Evolutionary conservation across 208 protist species (phyloP).

Genomic region (Leishmania guyanensis): DNA sequence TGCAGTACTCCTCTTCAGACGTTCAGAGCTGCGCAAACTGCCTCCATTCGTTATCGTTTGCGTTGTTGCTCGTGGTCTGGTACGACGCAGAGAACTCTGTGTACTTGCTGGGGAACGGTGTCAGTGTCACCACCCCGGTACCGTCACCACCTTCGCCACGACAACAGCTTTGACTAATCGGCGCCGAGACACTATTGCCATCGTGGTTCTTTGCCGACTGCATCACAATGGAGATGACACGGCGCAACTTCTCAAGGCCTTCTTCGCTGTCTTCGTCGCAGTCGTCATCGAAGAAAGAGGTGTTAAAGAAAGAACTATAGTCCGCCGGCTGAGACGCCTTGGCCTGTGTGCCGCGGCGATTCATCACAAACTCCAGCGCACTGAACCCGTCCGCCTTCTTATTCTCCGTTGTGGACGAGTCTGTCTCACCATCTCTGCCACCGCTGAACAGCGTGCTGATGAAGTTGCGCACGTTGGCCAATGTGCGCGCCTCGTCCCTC

Average conservation of each 20-base stretch:
- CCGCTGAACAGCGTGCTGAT: constrained; percentile 37
- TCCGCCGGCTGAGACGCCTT: constrained; percentile 29
- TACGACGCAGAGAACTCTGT: constrained; percentile 33
- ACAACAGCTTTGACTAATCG: constrained; percentile 15
- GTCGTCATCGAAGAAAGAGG: constrained; percentile 43
- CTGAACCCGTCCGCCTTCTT: constrained; percentile 32
- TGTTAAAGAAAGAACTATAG: constrained; percentile 41
- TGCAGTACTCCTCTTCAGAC: neutral
- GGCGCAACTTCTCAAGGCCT: constrained; percentile 36
- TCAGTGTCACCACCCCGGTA: neutral
- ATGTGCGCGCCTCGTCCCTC: constrained; percentile 23
- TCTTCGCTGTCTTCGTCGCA: constrained; percentile 45
- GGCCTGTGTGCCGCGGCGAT: constrained; percentile 13
- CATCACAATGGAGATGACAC: constrained; percentile 45
- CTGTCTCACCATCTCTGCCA: neutral
- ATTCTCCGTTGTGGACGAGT: constrained; percentile 13
- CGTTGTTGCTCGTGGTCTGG: constrained; percentile 15
- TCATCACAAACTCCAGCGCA: constrained; percentile 38
- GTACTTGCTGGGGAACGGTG: constrained; percentile 18
- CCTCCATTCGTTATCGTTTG: constrained; percentile 21
- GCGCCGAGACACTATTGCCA: constrained; percentile 15
- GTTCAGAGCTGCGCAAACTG: constrained; percentile 27
- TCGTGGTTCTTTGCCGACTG: constrained; percentile 34
- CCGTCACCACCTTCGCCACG: constrained; percentile 6
- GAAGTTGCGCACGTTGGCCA: constrained; percentile 38